Evolutionary conservation across 192 early-diverging fungal genomes (phyloP), one percentile per base, ranked within the genome.

Genomic region (Chytriomyces confervae): DNA sequence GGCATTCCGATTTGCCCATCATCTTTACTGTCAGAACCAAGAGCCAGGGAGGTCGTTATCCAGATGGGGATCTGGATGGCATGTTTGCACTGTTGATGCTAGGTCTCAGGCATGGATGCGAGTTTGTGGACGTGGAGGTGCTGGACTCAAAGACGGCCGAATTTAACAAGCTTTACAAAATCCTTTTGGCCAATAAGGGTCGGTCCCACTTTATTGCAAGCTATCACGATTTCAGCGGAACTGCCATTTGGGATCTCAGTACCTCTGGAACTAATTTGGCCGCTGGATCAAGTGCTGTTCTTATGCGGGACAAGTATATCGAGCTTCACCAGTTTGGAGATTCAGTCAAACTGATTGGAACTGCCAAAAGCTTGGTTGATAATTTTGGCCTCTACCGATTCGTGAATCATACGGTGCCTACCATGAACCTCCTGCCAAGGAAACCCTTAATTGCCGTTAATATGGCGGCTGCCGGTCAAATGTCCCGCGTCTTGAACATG

Each of bases 121-220:
- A 98, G 84, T 97, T 94, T 78, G 82, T 99, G 43, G 98, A 98
- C 80, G 86, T 97, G 29, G 96, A 97, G 82, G 96, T 94, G 75
- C 79, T 98, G 43, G 98, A 98, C 79, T 83, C 96, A 27, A 96
- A 97, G 79, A 85, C 93, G 44, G 76, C 79, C 44, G 83, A 78
- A 44, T 84, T 87, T 43, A 69, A 76, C 29, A 63, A 71, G 50
- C 60, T 76, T 5, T 71, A 75, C 50, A 75, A 83, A 5, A 43
- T 23, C 0, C 50, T 96, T 50, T 66, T 95, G 29, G 72, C 76
- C 5, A 67, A 48, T 29, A 91, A 92, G 72, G 91, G 91, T 7
- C 80, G 91, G 51, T 84, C 84, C 49, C 72, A 85, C 60, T 89
- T 96, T 57, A 88, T 99, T 50, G 95, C 94, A 0, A 96, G 94